These are phyloP conservation scores for Wickerhamiella pararugosa DNA, from an alignment of 1,139 yeast genomes.

Conservation along the genomic window DNA sequence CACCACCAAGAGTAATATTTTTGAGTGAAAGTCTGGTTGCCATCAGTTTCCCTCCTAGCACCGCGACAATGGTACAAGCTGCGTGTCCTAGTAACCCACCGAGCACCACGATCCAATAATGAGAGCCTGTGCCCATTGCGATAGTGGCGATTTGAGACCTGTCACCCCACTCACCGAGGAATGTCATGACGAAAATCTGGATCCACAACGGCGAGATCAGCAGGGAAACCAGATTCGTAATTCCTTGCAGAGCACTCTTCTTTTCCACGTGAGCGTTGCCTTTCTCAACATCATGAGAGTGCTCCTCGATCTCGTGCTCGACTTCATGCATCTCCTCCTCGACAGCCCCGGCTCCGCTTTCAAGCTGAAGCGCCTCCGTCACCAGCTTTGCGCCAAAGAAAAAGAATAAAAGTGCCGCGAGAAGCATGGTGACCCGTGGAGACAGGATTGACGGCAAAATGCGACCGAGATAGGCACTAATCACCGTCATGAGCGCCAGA, in stretches of 20 bases:
- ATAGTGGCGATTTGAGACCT: constrained; percentile 95
- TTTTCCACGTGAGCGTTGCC: constrained; percentile 12
- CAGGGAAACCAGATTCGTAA: constrained; percentile 41
- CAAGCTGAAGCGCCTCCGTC: constrained; percentile 71
- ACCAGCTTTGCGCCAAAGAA: constrained; percentile 70
- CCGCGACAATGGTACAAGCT: constrained; percentile 85
- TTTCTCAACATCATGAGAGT: constrained; percentile 26
- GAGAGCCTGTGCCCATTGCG: constrained; percentile 96
- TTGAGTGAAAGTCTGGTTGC: constrained; percentile 86
- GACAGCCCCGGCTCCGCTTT: constrained; percentile 70
- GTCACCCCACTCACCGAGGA: constrained; percentile 98
- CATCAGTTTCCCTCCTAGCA: constrained; percentile 76
- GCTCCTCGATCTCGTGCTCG: constrained; percentile 74
- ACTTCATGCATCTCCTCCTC: constrained; percentile 88
- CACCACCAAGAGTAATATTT: constrained; percentile 83
- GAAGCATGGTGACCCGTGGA: constrained; percentile 58
- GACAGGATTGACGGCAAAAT: constrained; percentile 77
- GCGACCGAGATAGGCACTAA: constrained; percentile 86
- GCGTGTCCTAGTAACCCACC: constrained; percentile 91
- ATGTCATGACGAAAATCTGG: constrained; percentile 91
- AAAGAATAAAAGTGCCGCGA: constrained; percentile 68
- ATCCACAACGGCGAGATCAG: constrained; percentile 82
- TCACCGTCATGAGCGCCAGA: constrained; percentile 73
- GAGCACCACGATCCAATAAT: constrained; percentile 74
- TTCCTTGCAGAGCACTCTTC: constrained; percentile 20